Base-by-base conservation (phyloP, 805 yeast species). In the Zygosaccharomyces bisporus region DNA sequence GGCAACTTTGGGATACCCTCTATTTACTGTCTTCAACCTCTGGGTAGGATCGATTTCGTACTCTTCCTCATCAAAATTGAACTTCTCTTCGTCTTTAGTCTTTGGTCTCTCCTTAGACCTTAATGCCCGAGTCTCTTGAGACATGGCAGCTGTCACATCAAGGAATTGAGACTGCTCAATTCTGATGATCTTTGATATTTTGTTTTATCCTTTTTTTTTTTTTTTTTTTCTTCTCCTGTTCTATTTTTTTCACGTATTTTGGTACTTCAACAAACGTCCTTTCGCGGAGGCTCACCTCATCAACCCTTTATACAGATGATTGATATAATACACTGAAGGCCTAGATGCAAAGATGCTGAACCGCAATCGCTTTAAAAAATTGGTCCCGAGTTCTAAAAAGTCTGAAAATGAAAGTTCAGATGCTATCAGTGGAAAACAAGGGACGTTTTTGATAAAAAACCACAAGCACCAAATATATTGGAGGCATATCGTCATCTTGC, bases 1-100 rank as follows among this genome's bases (percentile, higher is more conserved):
- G 20, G 21, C 21, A 23, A 18, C 16, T 31, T 34, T 39, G 10
- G 46, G 43, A 6, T 27, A 23, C 5, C 43, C 50, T 19, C 52
- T 43, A 14, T 44, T 38, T 5, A 40, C 44, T 7, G 58, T 32
- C 30, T 47, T 45, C 12, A 60, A 46, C 21, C 41, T 38, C 16
- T 43, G 35, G 13, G 39, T 39, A 9, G 57, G 53, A 34, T 56
- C 42, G 14, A 61, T 50, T 14, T 57, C 60, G 41, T 42, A 52
- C 43, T 54, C 62, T 23, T 46, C 47, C 7, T 50, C 47, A 38
- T 71, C 74, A 51, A 71, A 71, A 45, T 72, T 63, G 43, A 65
- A 70, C 43, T 57, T 55, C 9, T 62, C 64, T 34, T 47, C 51
- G 10, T 44, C 44, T 9, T 31, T 40, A 9, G 44, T 50, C 13